Evolutionary conservation across 352 stramenopile genomes (phyloP).

Genomic region (Phytophthora hybrid): DNA sequence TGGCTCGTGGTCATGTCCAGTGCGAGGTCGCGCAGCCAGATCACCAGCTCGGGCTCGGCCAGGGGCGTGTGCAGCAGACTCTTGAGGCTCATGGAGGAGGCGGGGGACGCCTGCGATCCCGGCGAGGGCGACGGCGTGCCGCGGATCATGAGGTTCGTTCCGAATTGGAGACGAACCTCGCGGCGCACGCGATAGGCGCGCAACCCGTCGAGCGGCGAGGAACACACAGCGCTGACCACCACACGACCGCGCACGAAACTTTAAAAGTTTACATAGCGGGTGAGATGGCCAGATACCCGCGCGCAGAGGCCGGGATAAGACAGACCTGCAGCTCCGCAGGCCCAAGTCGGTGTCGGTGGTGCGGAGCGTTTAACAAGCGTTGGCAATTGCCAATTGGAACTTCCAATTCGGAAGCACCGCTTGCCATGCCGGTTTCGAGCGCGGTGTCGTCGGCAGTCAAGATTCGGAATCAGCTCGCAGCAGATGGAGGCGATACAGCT

Average conservation of each 20-base stretch:
- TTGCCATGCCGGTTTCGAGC: background rate
- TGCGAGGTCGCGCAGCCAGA: slow-evolving; percentile 33
- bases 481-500: background rate
- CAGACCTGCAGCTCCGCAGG: background rate
- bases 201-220: background rate
- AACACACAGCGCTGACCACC: slow-evolving; percentile 8
- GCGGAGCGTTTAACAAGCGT: background rate
- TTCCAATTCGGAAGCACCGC: no score
- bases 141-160: slow-evolving; percentile 24
- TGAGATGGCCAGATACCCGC: slow-evolving; percentile 17
- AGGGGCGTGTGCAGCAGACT: slow-evolving; percentile 26
- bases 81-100: slow-evolving; percentile 24
- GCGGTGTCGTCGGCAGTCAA: background rate
- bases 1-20: slow-evolving; percentile 32
- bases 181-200: background rate
- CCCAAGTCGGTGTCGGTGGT: background rate
- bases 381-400: background rate
- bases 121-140: slow-evolving; percentile 5
- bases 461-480: background rate
- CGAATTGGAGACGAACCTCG: slow-evolving; percentile 4
- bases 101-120: slow-evolving; percentile 22
- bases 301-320: slow-evolving; percentile 17
- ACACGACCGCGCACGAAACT: background rate
- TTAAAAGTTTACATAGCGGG: slow-evolving; percentile 13
- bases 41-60: slow-evolving; percentile 33